Base-by-base conservation (phyloP, 2,329 filamentous ascomycete species). In the Akanthomyces lecanii region DNA sequence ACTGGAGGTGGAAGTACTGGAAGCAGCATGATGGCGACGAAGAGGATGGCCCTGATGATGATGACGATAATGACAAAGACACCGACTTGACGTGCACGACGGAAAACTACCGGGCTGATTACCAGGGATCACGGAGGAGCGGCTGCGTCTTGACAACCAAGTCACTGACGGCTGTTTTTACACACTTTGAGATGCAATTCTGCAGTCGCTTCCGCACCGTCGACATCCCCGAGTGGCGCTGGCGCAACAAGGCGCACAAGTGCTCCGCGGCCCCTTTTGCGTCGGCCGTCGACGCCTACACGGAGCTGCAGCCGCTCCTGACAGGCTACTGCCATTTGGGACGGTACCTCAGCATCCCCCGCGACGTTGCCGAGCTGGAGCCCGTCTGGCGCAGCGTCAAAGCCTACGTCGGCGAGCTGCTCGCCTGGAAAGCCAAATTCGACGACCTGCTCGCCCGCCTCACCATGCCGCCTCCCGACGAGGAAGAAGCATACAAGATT, bases 221-320 rank as follows among this genome's bases (percentile, higher is more conserved):
- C 12, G 33, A 45, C 8, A 50, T 38, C 7, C 28, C 51, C 33
- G 47, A 45, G 36, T 47, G 21, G 38, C 48, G 55, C 21, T 52
- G 51, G 42, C 44, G 42, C 33, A 21, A 51, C 33, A 45, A 52
- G 18, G 48, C 55, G 25, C 42, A 53, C 14, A 30, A 42, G 21
- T 59, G 55, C 38, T 58, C 62, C 25, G 14, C 10, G 7, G 50
- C 25, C 40, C 55, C 62, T 5, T 63, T 60, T 25, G 33, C 48
- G 21, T 60, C 48, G 2, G 62, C 57, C 40, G 44, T 47, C n/a
- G 62, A 58, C 23, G 62, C 62, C 21, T 63, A 63, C 55, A 48
- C 50, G n/a, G 62, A 63, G 55, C 57, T 63, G 28, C 53, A 59
- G 48, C 62, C 57, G 55, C 45, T 59, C 1, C 55, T 63, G 25